phyloP scores from a whole-genome alignment of 2,329 filamentous ascomycete species.

The Sarocladium brachiariae region DNA sequence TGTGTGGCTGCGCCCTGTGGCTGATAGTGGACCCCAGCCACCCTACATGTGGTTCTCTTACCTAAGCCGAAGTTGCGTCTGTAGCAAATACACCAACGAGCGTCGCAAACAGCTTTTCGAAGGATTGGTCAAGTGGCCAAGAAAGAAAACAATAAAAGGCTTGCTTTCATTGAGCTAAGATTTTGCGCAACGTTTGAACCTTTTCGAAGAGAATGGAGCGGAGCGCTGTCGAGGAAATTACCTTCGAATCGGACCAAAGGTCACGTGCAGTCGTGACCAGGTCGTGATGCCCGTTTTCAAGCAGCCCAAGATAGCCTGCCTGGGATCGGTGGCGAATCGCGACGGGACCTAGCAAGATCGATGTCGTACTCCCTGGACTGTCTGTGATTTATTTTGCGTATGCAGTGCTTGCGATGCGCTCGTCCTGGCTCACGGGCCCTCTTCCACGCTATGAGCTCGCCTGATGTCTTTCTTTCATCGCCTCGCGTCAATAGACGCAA shows the following conservation, averaged over 20 bases:
- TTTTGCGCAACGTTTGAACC: too few species aligned
- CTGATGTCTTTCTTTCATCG: constrained; percentile 25
- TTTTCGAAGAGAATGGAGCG: too few species aligned
- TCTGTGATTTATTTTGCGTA: background rate
- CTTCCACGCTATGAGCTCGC: constrained; percentile 25
- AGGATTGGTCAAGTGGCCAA: too few species aligned
- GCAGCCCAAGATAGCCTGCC: background rate
- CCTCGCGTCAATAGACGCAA: constrained; percentile 20
- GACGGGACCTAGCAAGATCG: background rate
- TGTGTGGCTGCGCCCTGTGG: constrained; percentile 21
- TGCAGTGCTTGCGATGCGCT: constrained; percentile 31
- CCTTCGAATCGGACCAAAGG: background rate
- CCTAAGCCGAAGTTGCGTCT: background rate
- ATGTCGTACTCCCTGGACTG: background rate
- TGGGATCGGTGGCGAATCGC: background rate
- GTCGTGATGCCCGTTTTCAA: background rate
- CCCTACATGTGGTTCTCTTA: background rate
- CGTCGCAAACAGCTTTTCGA: too few species aligned
- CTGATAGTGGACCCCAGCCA: background rate
- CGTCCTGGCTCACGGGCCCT: constrained; percentile 9
- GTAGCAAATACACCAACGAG: background rate
- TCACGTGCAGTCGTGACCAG: constrained; percentile 1
- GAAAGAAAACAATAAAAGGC: too few species aligned
- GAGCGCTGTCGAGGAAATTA: too few species aligned
- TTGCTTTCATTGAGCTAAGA: too few species aligned